phyloP scores from a whole-genome alignment of 192 early-diverging fungal species.

The Glomus cerebriforme region DNA sequence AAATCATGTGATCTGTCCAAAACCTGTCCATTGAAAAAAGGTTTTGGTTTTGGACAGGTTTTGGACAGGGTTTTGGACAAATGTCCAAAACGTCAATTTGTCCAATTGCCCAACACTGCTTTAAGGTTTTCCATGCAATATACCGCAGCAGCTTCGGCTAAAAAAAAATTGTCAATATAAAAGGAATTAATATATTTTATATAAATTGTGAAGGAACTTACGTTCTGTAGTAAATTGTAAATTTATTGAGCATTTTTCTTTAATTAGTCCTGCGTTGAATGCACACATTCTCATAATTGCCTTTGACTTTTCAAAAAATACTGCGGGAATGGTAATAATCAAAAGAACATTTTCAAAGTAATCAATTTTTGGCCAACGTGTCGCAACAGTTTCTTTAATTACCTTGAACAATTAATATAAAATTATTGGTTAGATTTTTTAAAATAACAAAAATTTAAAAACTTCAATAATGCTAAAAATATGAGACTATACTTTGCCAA shows the following conservation, averaged over 20 bases:
- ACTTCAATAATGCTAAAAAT: neutral
- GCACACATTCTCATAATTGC: slow-evolving; percentile 56
- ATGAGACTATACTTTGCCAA: neutral
- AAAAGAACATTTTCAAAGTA: neutral
- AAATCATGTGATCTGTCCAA: too few relatives aligned
- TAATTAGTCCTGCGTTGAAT: slow-evolving; percentile 51
- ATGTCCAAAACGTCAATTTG: too few relatives aligned
- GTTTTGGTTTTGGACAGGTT: too few relatives aligned
- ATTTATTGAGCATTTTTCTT: neutral
- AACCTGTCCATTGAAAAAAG: too few relatives aligned
- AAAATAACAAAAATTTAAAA: too few relatives aligned
- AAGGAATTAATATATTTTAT: too few relatives aligned
- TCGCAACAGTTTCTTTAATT: neutral
- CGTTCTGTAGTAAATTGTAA: slow-evolving; percentile 7
- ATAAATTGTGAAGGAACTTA: neutral
- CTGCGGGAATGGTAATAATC: neutral
- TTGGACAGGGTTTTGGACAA: too few relatives aligned
- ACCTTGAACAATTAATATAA: neutral
- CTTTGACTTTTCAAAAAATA: slow-evolving; percentile 38
- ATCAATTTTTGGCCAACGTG: neutral
- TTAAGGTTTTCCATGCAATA: neutral
- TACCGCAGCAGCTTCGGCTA: slow-evolving; percentile 11
- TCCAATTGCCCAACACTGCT: too few relatives aligned
- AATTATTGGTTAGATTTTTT: too few relatives aligned
- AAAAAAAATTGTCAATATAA: too few relatives aligned